Evolutionary conservation across 768 basidiomycete species (phyloP), one percentile per base, ranked within the genome.

Genomic region (Mycena alexandri): DNA sequence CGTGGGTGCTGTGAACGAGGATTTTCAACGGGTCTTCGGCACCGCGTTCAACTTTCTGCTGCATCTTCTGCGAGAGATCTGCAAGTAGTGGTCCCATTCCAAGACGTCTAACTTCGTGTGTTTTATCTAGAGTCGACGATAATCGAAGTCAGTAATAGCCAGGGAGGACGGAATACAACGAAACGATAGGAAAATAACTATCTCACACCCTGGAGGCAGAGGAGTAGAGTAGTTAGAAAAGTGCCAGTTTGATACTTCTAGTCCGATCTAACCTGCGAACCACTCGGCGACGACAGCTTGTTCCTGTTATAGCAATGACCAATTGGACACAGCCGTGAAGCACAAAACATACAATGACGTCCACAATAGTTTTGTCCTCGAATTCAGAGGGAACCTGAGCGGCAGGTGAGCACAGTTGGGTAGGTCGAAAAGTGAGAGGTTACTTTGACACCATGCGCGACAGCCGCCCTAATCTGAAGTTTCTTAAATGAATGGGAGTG

Each of bases 81-180:
- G 83, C 81, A 4, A 95, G 83, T 13, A 94, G 82, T 12, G 86
- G 88, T 1, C 93, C 94, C 90, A 94, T 90, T 1, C 91, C 92
- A 6, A 95, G 80, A 43, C 88, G 83, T 1, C 90, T 85, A 61
- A 92, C 90, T 81, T 93, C 92, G 72, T 90, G 89, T 0, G 87
- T 87, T 75, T 87, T 87, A 77, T 93, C 93, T 91, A 76, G 25
- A 44, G 53, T 61, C 24, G 12, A 43, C 17, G 43, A 13, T 16
- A 29, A 41, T 17, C 17, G 2, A 11, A 56, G 44, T 69, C 43
- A 69, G 56, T 47, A 41, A 21, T n/a, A 56, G 43, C 61, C 24
- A n/a, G 34, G 66, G 38, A 33, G 44, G 55, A 48, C 46, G 65
- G 38, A 53, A 41, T 46, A 29, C 57, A 62, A 67, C 38, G 46